These are phyloP conservation scores for Beauveria scarabaeidicola DNA, from an alignment of 2,329 filamentous ascomycete species.

Conservation along the genomic window DNA sequence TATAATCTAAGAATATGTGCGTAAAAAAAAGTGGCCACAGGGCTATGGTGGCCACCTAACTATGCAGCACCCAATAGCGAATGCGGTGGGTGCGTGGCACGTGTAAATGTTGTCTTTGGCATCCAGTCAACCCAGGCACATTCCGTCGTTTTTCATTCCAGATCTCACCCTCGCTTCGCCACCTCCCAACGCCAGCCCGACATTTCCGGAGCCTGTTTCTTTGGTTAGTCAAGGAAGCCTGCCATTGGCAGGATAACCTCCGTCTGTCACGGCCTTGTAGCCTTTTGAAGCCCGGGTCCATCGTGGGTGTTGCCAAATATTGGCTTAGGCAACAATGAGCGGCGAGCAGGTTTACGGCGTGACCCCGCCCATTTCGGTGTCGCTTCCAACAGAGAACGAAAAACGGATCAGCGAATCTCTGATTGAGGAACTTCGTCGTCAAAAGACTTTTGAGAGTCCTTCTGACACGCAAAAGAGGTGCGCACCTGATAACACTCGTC, in stretches of 20 bases:
- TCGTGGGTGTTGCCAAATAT: background rate
- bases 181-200: background rate
- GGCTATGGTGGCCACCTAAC: too few relatives aligned
- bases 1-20: too few relatives aligned
- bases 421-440: slow-evolving; percentile 72
- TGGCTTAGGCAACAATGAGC: slow-evolving; percentile 21
- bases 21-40: too few relatives aligned
- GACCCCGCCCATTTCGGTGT: slow-evolving; percentile 73
- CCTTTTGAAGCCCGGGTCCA: background rate
- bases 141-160: background rate
- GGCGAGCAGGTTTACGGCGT: slow-evolving; percentile 49
- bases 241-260: slow-evolving; percentile 8
- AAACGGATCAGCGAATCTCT: slow-evolving; percentile 68
- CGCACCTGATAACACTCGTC: background rate
- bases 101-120: background rate
- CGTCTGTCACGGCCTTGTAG: background rate
- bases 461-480: slow-evolving; percentile 79
- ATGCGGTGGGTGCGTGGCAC: too few relatives aligned
- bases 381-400: slow-evolving; percentile 69
- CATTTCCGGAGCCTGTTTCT: background rate
- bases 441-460: slow-evolving; percentile 85
- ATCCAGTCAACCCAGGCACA: background rate
- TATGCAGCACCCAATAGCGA: too few relatives aligned
- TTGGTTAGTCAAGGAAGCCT: background rate
- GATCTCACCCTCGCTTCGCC: background rate